phyloP scores from a whole-genome alignment of 495 filamentous ascomycete genomes.

The Trichoderma gamsii region DNA sequence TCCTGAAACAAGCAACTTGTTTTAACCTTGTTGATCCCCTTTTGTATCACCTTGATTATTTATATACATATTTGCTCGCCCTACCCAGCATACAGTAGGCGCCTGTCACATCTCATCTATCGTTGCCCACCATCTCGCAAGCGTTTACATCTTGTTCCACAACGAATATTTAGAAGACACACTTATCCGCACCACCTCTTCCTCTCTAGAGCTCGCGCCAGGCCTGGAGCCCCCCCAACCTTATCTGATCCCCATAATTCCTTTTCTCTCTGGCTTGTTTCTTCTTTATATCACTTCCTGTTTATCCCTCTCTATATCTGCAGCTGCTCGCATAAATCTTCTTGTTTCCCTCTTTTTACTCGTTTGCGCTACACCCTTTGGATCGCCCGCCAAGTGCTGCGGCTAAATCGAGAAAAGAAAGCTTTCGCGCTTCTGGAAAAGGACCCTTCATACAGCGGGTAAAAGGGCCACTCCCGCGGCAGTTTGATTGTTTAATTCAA shows the following conservation, averaged over 20 bases:
- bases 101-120: neutral
- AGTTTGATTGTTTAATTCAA: constrained; percentile 21
- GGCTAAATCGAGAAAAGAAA: neutral
- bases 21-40: constrained; percentile 13
- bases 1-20: constrained; percentile 4
- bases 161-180: neutral
- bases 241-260: constrained; percentile 15
- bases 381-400: constrained; percentile 2
- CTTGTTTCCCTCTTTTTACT: neutral
- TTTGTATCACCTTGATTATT: neutral
- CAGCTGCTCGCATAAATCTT: neutral
- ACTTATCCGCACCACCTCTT: neutral
- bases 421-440: constrained; percentile 19
- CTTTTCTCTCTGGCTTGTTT: neutral
- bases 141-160: neutral
- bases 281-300: neutral
- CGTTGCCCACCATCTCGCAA: neutral
- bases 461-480: constrained; percentile 17
- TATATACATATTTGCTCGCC: neutral
- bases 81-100: neutral
- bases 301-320: no score
- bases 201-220: constrained; percentile 16
- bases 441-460: constrained; percentile 2
- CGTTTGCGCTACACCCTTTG: constrained; percentile 4
- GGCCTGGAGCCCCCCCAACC: constrained; percentile 16